These are phyloP conservation scores for Rhizophagus sp. DNA, from an alignment of 192 early-diverging fungal genomes.

Conservation along the genomic window DNA sequence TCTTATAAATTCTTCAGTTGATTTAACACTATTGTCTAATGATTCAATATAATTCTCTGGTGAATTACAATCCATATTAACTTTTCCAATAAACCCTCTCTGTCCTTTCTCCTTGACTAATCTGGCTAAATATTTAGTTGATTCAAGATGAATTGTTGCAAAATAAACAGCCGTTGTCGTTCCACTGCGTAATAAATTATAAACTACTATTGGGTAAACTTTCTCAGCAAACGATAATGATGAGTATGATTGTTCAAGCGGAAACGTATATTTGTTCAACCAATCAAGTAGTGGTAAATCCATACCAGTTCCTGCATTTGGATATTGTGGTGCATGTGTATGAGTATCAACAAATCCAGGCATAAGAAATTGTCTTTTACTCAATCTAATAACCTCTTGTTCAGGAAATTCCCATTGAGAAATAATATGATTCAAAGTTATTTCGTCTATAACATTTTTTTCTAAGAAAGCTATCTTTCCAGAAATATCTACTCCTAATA, in stretches of 20 bases:
- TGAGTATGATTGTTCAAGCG: conserved; percentile 74
- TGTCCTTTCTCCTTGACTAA: conserved; percentile 79
- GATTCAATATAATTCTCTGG: conserved; percentile 79
- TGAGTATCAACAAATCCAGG: conserved; percentile 95
- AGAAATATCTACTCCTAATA: conserved; percentile 64
- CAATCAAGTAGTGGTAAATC: conserved; percentile 88
- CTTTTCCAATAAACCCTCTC: conserved; percentile 92
- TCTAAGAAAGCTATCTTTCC: conserved; percentile 72
- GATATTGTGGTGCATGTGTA: conserved; percentile 89
- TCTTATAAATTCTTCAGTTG: conserved; percentile 68
- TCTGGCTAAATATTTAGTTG: conserved; percentile 72
- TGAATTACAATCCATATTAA: conserved; percentile 92
- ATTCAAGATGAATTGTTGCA: conserved; percentile 84
- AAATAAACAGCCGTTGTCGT: conserved; percentile 93
- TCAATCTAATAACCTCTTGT: conserved; percentile 47
- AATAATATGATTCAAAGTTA: conserved; percentile 34
- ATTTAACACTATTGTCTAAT: conserved; percentile 63
- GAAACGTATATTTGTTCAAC: conserved; percentile 92
- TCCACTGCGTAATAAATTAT: conserved; percentile 72
- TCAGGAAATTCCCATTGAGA: conserved; percentile 25
- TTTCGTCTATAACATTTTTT: conserved; percentile 43
- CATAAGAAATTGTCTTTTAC: conserved; percentile 70
- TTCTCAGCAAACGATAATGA: conserved; percentile 64
- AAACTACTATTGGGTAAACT: conserved; percentile 70
- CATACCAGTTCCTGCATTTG: conserved; percentile 86